These are phyloP conservation scores for Penicillium herquei DNA, from an alignment of 495 filamentous ascomycete species.

Conservation along the genomic window DNA sequence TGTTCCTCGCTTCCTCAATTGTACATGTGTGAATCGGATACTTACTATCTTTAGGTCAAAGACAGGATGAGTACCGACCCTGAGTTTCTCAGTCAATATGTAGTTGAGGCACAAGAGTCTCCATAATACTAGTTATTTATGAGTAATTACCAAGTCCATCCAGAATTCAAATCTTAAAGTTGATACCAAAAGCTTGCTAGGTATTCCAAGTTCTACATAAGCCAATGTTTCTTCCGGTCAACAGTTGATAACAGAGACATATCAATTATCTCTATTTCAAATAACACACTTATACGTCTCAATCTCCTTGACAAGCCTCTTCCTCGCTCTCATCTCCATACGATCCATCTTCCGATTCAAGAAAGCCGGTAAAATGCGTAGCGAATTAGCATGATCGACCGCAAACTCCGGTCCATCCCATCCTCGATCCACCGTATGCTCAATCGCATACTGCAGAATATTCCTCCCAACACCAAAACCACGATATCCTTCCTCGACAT, in stretches of 20 bases:
- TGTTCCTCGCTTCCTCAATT: constrained; percentile 33
- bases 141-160: too few species aligned
- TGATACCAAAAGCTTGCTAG: too few species aligned
- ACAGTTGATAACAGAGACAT: too few species aligned
- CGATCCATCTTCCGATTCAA: constrained; percentile 5
- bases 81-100: neutral
- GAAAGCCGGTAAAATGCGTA: constrained; percentile 7
- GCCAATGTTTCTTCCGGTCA: too few species aligned
- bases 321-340: neutral
- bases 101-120: neutral
- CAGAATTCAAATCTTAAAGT: too few species aligned
- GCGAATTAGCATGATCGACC: constrained; percentile 63
- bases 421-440: constrained; percentile 54
- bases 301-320: neutral
- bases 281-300: too few species aligned
- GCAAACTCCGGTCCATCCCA: constrained; percentile 60
- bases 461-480: constrained; percentile 64
- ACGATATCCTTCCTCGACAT: constrained; percentile 65
- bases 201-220: too few species aligned
- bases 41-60: neutral
- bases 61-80: neutral
- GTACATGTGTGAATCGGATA: neutral
- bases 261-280: too few species aligned
- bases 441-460: constrained; percentile 65
- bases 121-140: too few species aligned